A percentile compares a stretch with the other conserved stretches of the same genome.
phyloP scores from a whole-genome alignment of 176 grass and related monocot genomes.

The Saccharum spontaneum region DNA sequence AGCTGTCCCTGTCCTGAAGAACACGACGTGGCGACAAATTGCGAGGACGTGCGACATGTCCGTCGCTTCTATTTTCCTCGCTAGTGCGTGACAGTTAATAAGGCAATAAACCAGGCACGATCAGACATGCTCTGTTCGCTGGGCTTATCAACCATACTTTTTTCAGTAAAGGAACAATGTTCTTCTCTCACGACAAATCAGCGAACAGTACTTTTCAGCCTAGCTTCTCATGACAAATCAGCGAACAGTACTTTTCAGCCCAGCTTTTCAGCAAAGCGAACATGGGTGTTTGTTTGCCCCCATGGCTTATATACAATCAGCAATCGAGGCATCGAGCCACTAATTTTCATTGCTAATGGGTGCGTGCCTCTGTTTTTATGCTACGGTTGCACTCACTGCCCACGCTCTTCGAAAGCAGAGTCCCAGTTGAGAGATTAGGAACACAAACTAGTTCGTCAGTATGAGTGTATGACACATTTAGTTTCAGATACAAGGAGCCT shows the following conservation, averaged over 20 bases:
- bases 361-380: too few species aligned
- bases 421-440: neutral
- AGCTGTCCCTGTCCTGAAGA: neutral
- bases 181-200: too few species aligned
- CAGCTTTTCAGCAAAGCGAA: too few species aligned
- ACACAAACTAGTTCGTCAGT: neutral
- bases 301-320: neutral
- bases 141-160: too few species aligned
- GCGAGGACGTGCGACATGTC: slow-evolving; percentile 3
- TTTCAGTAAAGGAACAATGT: too few species aligned
- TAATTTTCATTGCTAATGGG: neutral
- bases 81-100: neutral
- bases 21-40: neutral
- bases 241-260: too few species aligned
- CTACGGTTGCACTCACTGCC: neutral
- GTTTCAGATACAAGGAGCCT: neutral
- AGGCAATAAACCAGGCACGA: neutral
- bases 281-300: neutral
- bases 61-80: neutral
- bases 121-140: neutral
- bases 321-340: neutral
- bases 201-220: too few species aligned
- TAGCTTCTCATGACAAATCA: too few species aligned
- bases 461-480: neutral
- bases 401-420: neutral